Evolutionary conservation across 805 yeast species (phyloP).

Genomic region (Lipomyces chichibuensis): DNA sequence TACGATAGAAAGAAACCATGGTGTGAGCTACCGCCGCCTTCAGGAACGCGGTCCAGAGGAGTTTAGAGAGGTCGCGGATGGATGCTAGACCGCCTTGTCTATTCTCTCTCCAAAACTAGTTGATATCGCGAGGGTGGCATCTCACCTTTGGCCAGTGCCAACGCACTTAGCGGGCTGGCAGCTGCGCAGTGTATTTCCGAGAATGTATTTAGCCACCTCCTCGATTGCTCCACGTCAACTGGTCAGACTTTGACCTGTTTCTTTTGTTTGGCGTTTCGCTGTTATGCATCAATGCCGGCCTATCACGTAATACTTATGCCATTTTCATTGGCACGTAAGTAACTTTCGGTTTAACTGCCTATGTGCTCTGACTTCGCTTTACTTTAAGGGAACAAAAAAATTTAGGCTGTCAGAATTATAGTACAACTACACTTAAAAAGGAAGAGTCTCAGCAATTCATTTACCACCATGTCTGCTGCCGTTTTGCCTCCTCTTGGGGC

Average conservation of each 20-base stretch:
- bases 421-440: background rate
- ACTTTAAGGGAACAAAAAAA: no score
- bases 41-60: background rate
- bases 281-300: background rate
- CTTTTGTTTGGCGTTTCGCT: background rate
- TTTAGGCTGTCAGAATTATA: background rate
- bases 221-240: background rate
- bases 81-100: background rate
- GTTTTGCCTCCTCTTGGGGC: constrained; percentile 21
- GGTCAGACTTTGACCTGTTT: no score
- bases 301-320: no score
- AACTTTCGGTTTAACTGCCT: no score
- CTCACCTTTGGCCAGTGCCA: background rate
- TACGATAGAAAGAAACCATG: background rate
- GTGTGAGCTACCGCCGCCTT: background rate
- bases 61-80: background rate
- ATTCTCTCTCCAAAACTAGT: background rate
- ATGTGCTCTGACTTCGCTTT: no score
- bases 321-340: no score
- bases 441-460: background rate
- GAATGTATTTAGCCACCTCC: background rate
- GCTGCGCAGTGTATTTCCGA: background rate
- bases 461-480: constrained; percentile 10
- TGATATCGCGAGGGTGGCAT: background rate
- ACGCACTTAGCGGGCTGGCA: background rate